Evolutionary conservation across 257 asterid genomes (phyloP).

Genomic region (Forsythia suspensa): DNA sequence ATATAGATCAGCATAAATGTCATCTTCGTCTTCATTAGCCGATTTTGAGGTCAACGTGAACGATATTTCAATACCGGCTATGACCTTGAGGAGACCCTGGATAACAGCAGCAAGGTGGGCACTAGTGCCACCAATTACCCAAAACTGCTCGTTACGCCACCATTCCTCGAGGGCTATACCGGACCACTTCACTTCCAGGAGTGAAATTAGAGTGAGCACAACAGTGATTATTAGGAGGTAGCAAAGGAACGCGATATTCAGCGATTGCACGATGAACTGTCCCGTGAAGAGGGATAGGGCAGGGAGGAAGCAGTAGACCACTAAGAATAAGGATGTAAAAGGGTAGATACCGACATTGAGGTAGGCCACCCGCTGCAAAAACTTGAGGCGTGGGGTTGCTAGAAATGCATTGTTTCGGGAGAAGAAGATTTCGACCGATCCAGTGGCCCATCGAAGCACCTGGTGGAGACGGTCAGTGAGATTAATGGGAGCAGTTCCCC

Average conservation of each 20-base stretch:
- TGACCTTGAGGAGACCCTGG: slow-evolving; percentile 81
- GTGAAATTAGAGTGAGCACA: slow-evolving; percentile 64
- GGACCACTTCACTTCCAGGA: slow-evolving; percentile 95
- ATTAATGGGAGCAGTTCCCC: slow-evolving; percentile 93
- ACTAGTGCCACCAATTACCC: slow-evolving; percentile 91
- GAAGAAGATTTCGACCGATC: slow-evolving; percentile 96
- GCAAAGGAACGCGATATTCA: slow-evolving; percentile 52
- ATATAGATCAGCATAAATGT: slow-evolving; percentile 72
- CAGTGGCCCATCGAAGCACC: slow-evolving; percentile 98
- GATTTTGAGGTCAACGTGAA: slow-evolving; percentile 82
- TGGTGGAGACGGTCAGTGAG: slow-evolving; percentile 96
- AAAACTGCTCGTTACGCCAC: slow-evolving; percentile 97
- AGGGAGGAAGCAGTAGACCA: slow-evolving; percentile 84
- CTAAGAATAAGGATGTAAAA: slow-evolving; percentile 86
- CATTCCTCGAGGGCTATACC: slow-evolving; percentile 85
- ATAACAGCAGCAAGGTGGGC: slow-evolving; percentile 86
- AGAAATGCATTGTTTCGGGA: slow-evolving; percentile 76
- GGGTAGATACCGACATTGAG: slow-evolving; percentile 96
- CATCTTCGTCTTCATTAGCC: slow-evolving; percentile 70
- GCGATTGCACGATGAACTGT: slow-evolving; percentile 73
- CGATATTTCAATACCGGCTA: slow-evolving; percentile 89
- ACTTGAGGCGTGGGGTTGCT: slow-evolving; percentile 83
- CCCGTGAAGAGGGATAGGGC: slow-evolving; percentile 87
- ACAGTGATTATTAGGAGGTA: slow-evolving; percentile 73
- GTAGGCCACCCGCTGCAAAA: slow-evolving; percentile 86